Base-by-base conservation (phyloP, 1,284 basidiomycete genomes). In the Trichosporon faecale region DNA sequence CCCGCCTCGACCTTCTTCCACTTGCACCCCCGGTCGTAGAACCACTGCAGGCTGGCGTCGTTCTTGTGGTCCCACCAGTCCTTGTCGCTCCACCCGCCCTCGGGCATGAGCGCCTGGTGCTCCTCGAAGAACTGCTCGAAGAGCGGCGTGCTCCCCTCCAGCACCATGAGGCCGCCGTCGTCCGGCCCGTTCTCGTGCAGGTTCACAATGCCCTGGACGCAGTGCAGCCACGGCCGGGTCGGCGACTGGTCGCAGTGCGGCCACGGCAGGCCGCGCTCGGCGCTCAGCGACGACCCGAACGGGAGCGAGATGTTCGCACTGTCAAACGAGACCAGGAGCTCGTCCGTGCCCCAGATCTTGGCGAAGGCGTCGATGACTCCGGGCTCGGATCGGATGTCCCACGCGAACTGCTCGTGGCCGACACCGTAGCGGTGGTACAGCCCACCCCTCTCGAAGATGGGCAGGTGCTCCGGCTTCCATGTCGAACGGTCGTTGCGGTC, bases 91-190 rank as follows among this genome's bases (percentile, higher is more conserved):
- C 80, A 82, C 8, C 82, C 82, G 2, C 76, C 82, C 16, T 74
- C 75, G 12, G 82, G 82, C 61, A 67, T 65, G 16, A 80, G 75
- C 46, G 79, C 52, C 3, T 76, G 77, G 73, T 80, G 78, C 18
- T 76, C 74, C 78, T 9, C 77, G 67, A 84, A 82, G 75, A 79
- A 83, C 69, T 84, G 71, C 67, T 76, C 76, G 61, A 82, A 79
- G 2, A 84, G 73, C 8, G 75, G 68, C 35, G 78, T 75, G 12
- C 78, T 79, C 12, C 81, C 81, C 61, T 80, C 77, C 70, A 84
- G 79, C 52, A 85, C 80, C 77, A 84, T 80, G 14, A 85, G 77
- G 12, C 84, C 84, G 44, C 84, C 84, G 64, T 85, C 84, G 46
- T 81, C 69, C 0, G 80, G 80, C 3, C 84, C 84, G 73, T 84